phyloP scores from a whole-genome alignment of 192 early-diverging fungal species.

The Diversispora eburnea region DNA sequence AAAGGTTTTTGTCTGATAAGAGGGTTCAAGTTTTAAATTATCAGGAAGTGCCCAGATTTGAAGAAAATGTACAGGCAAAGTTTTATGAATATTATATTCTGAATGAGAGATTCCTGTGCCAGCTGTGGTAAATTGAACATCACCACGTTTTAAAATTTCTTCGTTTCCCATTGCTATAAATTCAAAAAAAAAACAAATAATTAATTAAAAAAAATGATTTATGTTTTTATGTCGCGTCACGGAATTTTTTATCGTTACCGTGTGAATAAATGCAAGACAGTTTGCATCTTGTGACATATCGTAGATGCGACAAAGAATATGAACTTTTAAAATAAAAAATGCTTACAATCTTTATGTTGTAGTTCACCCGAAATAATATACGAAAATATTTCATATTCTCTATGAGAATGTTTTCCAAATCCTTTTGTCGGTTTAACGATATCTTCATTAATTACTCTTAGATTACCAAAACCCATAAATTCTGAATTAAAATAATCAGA shows the following conservation, averaged over 20 bases:
- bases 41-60: conserved; percentile 36
- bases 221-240: neutral
- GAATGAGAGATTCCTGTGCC: conserved; percentile 43
- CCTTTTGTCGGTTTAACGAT: conserved; percentile 33
- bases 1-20: conserved; percentile 27
- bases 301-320: neutral
- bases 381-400: conserved; percentile 42
- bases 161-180: conserved; percentile 39
- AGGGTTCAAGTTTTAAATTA: neutral
- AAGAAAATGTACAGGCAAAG: conserved; percentile 32
- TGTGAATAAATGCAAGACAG: no score
- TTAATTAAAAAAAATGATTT: neutral
- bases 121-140: conserved; percentile 44
- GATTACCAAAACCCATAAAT: conserved; percentile 32
- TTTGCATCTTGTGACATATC: no score
- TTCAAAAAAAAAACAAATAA: neutral
- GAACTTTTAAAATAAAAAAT: neutral
- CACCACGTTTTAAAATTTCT: conserved; percentile 36
- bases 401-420: conserved; percentile 43
- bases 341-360: conserved; percentile 41
- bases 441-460: conserved; percentile 49
- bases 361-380: conserved; percentile 43
- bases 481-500: conserved; percentile 41
- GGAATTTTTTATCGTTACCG: no score
- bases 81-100: conserved; percentile 33